Evolutionary conservation across 1,139 yeast species (phyloP).

Genomic region (Entelexis paramagnoliae): DNA sequence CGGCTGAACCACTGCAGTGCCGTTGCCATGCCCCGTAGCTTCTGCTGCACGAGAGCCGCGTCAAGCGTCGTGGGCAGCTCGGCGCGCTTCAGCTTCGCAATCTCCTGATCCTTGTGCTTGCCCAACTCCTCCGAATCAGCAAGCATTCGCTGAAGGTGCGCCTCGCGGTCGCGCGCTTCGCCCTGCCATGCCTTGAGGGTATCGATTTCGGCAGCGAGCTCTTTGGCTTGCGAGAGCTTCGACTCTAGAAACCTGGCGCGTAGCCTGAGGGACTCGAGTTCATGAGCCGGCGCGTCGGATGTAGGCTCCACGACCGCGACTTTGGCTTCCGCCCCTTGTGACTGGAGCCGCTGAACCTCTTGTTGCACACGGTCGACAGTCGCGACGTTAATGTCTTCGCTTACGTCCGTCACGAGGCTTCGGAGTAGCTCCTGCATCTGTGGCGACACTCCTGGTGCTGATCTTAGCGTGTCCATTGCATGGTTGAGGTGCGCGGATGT

Average conservation of each 20-base stretch:
- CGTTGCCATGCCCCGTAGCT: background rate
- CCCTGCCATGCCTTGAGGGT: constrained; percentile 1
- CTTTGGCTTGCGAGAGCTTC: constrained; percentile 14
- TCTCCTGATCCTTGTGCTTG: background rate
- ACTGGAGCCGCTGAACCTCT: background rate
- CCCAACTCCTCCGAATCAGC: background rate
- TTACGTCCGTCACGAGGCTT: background rate
- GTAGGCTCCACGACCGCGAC: background rate
- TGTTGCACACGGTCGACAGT: background rate
- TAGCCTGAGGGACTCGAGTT: background rate
- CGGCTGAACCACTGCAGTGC: constrained; percentile 1
- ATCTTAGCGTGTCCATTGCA: background rate
- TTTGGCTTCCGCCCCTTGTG: background rate
- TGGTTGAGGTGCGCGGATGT: background rate
- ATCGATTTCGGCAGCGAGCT: constrained; percentile 11
- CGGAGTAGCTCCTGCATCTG: background rate
- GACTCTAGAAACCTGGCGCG: constrained; percentile 12
- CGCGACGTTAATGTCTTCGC: background rate
- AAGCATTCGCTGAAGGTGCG: background rate
- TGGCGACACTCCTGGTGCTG: background rate
- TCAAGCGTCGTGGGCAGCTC: constrained; percentile 11
- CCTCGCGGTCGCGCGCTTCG: background rate
- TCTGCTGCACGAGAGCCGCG: background rate
- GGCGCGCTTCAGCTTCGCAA: background rate
- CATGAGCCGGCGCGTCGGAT: background rate